phyloP scores from a whole-genome alignment of 1,284 basidiomycete species.

The Heterobasidion annosum region DNA sequence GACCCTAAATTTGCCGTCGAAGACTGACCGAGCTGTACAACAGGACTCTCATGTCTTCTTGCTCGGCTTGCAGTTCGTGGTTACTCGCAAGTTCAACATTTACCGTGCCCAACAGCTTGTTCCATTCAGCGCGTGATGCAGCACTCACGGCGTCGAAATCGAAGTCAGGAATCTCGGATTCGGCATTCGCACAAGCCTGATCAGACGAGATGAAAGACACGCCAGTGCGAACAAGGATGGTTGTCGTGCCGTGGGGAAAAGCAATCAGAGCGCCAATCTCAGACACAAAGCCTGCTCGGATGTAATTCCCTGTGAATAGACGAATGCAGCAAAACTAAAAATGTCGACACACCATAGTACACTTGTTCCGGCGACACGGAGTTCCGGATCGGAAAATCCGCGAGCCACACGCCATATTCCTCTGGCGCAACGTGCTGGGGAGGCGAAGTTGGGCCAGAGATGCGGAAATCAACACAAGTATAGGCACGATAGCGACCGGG shows the following conservation, averaged over 20 bases:
- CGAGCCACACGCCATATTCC: constrained; percentile 50
- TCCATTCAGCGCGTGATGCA: constrained; percentile 41
- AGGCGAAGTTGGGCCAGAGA: constrained; percentile 18
- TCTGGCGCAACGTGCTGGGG: constrained; percentile 21
- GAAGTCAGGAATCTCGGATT: constrained; percentile 51
- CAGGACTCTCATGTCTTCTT: constrained; percentile 35
- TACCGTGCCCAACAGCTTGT: constrained; percentile 43
- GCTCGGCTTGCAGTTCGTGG: constrained; percentile 11
- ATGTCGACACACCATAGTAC: constrained; percentile 29
- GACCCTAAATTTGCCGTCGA: background rate
- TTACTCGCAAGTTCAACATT: constrained; percentile 35
- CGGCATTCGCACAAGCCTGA: constrained; percentile 52
- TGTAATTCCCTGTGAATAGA: background rate
- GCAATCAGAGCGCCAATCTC: constrained; percentile 45
- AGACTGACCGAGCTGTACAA: constrained; percentile 48
- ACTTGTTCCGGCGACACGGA: constrained; percentile 36
- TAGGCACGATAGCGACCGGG: constrained; percentile 50
- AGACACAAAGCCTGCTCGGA: constrained; percentile 2
- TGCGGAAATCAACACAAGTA: constrained; percentile 52
- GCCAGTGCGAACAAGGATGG: constrained; percentile 45
- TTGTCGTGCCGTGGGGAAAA: constrained; percentile 31
- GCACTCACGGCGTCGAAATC: constrained; percentile 39
- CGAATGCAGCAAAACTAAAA: background rate
- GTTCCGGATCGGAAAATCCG: constrained; percentile 37
- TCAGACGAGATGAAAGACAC: constrained; percentile 51